Conservation (phyloP, 1,139 yeast species). For the Geotrichum carabidarum region DNA sequence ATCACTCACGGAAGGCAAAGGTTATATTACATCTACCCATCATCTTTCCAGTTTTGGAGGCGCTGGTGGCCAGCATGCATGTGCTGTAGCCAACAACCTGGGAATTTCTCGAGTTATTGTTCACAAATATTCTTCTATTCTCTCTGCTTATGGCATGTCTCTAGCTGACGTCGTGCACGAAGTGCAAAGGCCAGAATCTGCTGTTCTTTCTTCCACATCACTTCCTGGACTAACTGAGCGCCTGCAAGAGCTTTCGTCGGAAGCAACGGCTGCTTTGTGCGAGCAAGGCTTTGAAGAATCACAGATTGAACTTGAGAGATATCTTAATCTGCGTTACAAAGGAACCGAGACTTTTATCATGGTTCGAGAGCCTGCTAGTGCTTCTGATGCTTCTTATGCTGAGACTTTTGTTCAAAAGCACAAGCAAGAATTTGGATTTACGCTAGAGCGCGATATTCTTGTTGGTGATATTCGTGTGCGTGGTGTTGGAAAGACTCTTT, state of each 20-base stretch:
- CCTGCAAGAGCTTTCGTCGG: conserved; percentile 37
- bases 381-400: conserved; percentile 32
- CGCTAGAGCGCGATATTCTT: conserved; percentile 56
- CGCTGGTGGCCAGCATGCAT: conserved; percentile 53
- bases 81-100: conserved; percentile 44
- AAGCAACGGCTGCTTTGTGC: conserved; percentile 39
- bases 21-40: conserved; percentile 42
- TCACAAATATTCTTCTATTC: conserved; percentile 47
- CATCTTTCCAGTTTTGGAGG: conserved; percentile 50
- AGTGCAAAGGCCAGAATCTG: conserved; percentile 51
- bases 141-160: conserved; percentile 51
- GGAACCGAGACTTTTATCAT: conserved; percentile 86
- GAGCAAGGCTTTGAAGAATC: conserved; percentile 46
- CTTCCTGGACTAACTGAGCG: conserved; percentile 34
- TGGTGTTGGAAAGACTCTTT: conserved; percentile 48
- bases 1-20: conserved; percentile 49
- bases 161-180: conserved; percentile 54
- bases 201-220: conserved; percentile 36
- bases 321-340: conserved; percentile 70
- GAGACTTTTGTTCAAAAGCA: conserved; percentile 49
- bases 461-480: conserved; percentile 82
- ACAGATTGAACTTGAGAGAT: conserved; percentile 50
- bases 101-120: conserved; percentile 44
- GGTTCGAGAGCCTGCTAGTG: conserved; percentile 43
- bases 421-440: conserved; percentile 65